phyloP scores from a whole-genome alignment of 306 rosid species.

The Delonix regia region DNA sequence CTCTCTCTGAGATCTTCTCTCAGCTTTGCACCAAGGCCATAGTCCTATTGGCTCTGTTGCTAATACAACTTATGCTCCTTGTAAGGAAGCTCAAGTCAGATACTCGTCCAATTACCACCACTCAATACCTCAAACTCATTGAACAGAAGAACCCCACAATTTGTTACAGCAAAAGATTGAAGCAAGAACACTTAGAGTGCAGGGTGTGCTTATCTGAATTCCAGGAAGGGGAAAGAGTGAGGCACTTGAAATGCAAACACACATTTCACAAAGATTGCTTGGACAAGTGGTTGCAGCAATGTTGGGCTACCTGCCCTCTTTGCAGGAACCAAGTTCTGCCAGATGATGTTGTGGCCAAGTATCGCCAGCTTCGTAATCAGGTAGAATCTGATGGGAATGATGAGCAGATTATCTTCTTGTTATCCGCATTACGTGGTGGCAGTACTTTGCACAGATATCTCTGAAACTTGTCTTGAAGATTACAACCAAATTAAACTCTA shows the following conservation, averaged over 20 bases:
- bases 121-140: slow-evolving; percentile 64
- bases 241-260: slow-evolving; percentile 75
- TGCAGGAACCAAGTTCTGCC: slow-evolving; percentile 78
- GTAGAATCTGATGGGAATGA: slow-evolving; percentile 56
- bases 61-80: slow-evolving; percentile 57
- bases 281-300: slow-evolving; percentile 79
- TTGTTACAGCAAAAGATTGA: slow-evolving; percentile 40
- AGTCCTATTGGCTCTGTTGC: slow-evolving; percentile 48
- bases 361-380: slow-evolving; percentile 62
- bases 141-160: slow-evolving; percentile 69
- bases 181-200: slow-evolving; percentile 48
- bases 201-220: slow-evolving; percentile 79
- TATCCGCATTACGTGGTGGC: slow-evolving; percentile 61
- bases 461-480: slow-evolving; percentile 21
- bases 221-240: slow-evolving; percentile 68
- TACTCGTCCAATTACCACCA: slow-evolving; percentile 49
- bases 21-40: slow-evolving; percentile 52
- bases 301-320: slow-evolving; percentile 80
- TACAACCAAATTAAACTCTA: background rate
- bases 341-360: slow-evolving; percentile 65
- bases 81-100: slow-evolving; percentile 46
- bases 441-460: slow-evolving; percentile 44
- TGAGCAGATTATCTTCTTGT: slow-evolving; percentile 56
- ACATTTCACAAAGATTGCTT: slow-evolving; percentile 79
- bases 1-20: slow-evolving; percentile 57